Percentiles rank a stretch among this genome's conserved stretches.
Conservation (phyloP, 1,139 yeast genomes). For the Yamadazyma friedrichii region DNA sequence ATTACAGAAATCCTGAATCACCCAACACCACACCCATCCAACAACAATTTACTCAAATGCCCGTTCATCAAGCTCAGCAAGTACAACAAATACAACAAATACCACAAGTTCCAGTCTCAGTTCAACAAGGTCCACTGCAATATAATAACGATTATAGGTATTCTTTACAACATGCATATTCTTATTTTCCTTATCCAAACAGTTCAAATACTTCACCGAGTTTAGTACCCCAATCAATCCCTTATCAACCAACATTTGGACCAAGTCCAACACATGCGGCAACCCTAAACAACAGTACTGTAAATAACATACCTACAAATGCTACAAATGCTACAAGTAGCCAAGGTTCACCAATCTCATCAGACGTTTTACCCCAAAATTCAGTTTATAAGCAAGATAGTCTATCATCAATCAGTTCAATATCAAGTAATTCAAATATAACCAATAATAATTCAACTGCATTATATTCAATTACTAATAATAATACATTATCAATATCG, state of each 20-base stretch:
- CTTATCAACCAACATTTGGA: neutral
- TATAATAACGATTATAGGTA: neutral
- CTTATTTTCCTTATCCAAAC: neutral
- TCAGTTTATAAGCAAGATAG: no score
- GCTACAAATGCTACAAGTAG: no score
- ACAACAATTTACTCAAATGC: neutral
- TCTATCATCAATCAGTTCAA: neutral
- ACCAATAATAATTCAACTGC: neutral
- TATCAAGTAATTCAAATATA: neutral
- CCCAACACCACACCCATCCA: neutral
- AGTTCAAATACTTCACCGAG: no score
- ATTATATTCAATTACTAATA: neutral
- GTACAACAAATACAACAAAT: neutral
- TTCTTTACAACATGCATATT: neutral
- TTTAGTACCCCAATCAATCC: neutral
- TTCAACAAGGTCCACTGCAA: no score
- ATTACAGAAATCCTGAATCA: neutral
- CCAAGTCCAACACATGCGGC: neutral
- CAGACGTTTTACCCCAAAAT: no score
- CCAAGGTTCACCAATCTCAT: no score
- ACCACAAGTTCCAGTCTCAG: neutral
- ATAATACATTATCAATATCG: constrained; percentile 5
- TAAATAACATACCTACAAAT: no score
- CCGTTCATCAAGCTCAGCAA: neutral
- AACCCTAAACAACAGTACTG: no score